Evolutionary conservation across 2,329 filamentous ascomycete genomes (phyloP).

Genomic region (Thermothelomyces thermophilus): DNA sequence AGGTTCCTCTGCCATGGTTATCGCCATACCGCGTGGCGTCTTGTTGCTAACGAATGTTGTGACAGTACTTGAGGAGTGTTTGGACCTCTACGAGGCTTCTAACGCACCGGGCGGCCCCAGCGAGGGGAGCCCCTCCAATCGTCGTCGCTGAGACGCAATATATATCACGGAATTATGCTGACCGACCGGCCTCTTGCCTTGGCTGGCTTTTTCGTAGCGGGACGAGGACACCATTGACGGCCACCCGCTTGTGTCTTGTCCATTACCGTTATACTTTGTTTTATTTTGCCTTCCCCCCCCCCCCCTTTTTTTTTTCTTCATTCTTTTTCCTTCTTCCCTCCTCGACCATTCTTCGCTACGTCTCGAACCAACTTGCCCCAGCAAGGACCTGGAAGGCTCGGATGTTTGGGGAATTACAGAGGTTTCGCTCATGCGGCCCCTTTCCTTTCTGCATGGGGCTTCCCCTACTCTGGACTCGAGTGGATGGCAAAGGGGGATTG

Average conservation of each 20-base stretch:
- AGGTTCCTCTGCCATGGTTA: constrained; percentile 34
- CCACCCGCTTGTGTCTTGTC: constrained; percentile 1
- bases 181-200: not conserved
- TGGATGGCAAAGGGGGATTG: not conserved
- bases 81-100: constrained; percentile 40
- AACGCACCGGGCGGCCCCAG: constrained; percentile 31
- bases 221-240: not conserved
- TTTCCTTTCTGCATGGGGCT: not conserved
- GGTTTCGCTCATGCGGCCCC: not conserved
- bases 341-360: not conserved
- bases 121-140: constrained; percentile 16
- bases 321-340: constrained; percentile 3
- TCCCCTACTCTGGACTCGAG: constrained; percentile 2
- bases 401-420: not conserved
- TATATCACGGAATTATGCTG: not conserved
- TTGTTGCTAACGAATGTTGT: constrained; percentile 2
- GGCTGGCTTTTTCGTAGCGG: not conserved
- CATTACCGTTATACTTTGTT: not conserved
- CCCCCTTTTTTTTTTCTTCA: not conserved
- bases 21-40: not conserved
- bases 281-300: constrained; percentile 2
- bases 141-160: constrained; percentile 11
- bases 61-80: constrained; percentile 32
- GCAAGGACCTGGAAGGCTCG: constrained; percentile 9
- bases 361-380: constrained; percentile 1